Evolutionary conservation across 2,329 filamentous ascomycete species (phyloP).

Genomic region (Raffaelea ambrosiae): DNA sequence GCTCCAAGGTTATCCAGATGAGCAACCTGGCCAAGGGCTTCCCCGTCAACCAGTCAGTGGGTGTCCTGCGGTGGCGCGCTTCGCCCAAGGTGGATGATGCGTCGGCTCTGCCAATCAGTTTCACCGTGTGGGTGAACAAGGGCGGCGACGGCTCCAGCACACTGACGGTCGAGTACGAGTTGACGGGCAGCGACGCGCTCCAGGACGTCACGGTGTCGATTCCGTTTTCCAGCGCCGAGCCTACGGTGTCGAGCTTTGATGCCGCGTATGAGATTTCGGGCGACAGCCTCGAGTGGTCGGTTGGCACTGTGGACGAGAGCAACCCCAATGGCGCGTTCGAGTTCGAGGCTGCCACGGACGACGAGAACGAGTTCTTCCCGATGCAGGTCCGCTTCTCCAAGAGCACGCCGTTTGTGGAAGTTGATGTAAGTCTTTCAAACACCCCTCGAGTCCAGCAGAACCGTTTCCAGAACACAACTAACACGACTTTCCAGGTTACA

Average conservation of each 20-base stretch:
- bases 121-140: conserved; percentile 97
- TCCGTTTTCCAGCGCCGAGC: conserved; percentile 77
- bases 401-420: conserved; percentile 76
- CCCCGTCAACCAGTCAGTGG: conserved; percentile 88
- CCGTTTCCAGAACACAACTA: conserved; percentile 12
- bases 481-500: conserved; percentile 40
- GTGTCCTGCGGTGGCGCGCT: conserved; percentile 87
- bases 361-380: conserved; percentile 95
- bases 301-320: conserved; percentile 75
- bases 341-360: conserved; percentile 81
- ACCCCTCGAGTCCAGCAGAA: too few relatives aligned
- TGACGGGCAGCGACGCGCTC: conserved; percentile 69
- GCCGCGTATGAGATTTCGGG: conserved; percentile 89
- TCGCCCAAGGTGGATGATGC: conserved; percentile 72
- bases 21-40: conserved; percentile 83
- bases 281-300: conserved; percentile 88
- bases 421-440: conserved; percentile 69
- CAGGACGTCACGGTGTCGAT: conserved; percentile 83
- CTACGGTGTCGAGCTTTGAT: conserved; percentile 85
- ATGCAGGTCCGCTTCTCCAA: conserved; percentile 90
- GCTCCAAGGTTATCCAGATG: conserved; percentile 77
- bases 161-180: conserved; percentile 91
- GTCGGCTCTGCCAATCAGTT: conserved; percentile 80
- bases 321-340: conserved; percentile 85
- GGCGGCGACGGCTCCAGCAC: conserved; percentile 72